phyloP scores from a whole-genome alignment of 2,329 filamentous ascomycete genomes.

The Pseudogymnoascus destructans region DNA sequence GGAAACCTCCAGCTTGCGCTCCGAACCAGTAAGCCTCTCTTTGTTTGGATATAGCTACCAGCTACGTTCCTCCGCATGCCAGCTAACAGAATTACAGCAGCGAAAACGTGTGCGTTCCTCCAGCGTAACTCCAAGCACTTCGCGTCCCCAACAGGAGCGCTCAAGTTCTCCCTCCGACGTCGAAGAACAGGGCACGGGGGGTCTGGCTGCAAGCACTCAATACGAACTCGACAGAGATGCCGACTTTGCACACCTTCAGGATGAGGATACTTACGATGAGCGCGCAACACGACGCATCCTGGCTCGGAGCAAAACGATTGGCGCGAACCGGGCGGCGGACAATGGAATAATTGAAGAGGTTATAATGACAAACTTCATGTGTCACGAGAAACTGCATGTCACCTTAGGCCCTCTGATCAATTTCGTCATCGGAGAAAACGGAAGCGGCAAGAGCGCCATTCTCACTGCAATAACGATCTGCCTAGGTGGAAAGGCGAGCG shows the following conservation, averaged over 20 bases:
- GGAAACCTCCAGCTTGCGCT: neutral
- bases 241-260: constrained; percentile 42
- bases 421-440: constrained; percentile 95
- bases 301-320: constrained; percentile 34
- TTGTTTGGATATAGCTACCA: neutral
- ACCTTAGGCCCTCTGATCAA: constrained; percentile 90
- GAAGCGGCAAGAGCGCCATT: constrained; percentile 93
- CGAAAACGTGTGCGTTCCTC: neutral
- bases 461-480: constrained; percentile 87
- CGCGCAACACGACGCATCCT: constrained; percentile 50
- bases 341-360: constrained; percentile 82
- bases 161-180: constrained; percentile 17
- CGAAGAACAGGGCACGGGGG: constrained; percentile 16
- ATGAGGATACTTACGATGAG: constrained; percentile 46
- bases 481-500: constrained; percentile 84
- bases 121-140: neutral
- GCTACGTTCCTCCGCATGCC: neutral
- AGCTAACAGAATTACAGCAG: neutral
- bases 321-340: constrained; percentile 63
- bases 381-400: constrained; percentile 69
- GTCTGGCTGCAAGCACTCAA: constrained; percentile 35
- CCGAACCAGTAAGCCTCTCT: neutral
- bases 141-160: constrained; percentile 1
- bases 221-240: constrained; percentile 49
- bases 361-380: constrained; percentile 91